Conservation (phyloP, 2,329 filamentous ascomycete genomes). For the Fusarium sarcochroum region DNA sequence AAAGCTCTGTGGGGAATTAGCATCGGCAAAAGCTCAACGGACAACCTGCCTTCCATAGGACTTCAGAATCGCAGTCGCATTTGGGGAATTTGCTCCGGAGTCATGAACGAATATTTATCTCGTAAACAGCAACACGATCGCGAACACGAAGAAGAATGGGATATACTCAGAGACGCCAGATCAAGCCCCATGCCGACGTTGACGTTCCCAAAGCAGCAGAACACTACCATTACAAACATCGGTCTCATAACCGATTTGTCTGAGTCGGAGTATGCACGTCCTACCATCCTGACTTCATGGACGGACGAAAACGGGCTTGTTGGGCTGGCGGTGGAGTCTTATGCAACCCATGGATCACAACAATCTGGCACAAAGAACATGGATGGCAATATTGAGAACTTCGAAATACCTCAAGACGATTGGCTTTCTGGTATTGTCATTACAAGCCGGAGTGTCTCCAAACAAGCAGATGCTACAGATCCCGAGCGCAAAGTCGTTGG, state of each 20-base stretch:
- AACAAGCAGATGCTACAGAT: no score
- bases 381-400: neutral
- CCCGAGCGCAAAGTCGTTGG: no score
- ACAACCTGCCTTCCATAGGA: neutral
- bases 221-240: neutral
- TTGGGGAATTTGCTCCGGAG: neutral
- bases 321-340: neutral
- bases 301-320: neutral
- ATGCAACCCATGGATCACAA: neutral
- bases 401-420: neutral
- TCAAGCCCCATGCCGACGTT: neutral
- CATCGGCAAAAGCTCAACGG: neutral
- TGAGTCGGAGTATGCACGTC: neutral
- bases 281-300: neutral
- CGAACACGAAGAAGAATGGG: no score
- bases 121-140: neutral
- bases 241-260: neutral
- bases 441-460: neutral
- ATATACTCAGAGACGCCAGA: neutral
- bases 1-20: neutral
- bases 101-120: neutral
- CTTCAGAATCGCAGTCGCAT: neutral
- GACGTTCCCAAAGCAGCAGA: neutral
- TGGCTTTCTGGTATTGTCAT: constrained; percentile 9
- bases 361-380: neutral